Evolutionary conservation across 2,329 filamentous ascomycete species (phyloP), one percentile per base, ranked within the genome.

Genomic region (Emericellopsis cladophorae): DNA sequence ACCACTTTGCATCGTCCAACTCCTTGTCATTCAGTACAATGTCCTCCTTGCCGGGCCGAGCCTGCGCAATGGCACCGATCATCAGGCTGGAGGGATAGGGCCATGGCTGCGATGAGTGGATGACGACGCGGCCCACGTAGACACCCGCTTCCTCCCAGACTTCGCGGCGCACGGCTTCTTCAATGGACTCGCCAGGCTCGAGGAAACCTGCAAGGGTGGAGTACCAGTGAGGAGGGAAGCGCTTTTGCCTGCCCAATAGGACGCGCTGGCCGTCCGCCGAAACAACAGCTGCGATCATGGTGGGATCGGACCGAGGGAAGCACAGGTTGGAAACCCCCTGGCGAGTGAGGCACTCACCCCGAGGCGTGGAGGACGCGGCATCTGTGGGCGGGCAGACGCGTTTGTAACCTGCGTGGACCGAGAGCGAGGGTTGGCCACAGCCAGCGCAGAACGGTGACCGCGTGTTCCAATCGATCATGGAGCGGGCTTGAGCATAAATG

Each of bases 241-340:
- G 75, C 61, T 84, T 84, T 54, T 85, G 79, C 12, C 92, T 80
- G 31, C 92, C 92, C 1, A 98, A 80, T 7, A 98, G 75, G 32
- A 95, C 65, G 45, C 78, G 76, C 48, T 80, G 74, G 39, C 83
- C 83, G 50, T 93, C 85, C 39, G 80, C 70, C 40, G 84, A 93
- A 26, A 96, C 76, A 10, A 95, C 81, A 1, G 89, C 90, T 64
- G 93, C 89, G 62, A 98, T 98, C 58, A 96, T 88, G 23, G 87
- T 94, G 1, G 89, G 88, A 52, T 95, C 89, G 2, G 90, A 95
- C 39, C 89, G 78, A 3, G 90, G 90, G 68, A 95, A 96, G 54
- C 74, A 82, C 40, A 95, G 71, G 62, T 98, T 98, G 26, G 88
- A 94, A 36, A 98, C 66, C 22, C 86, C 88, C 32, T 78, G 82